phyloP scores from a whole-genome alignment of 148 eudicot species.

The Nyssa sinensis region DNA sequence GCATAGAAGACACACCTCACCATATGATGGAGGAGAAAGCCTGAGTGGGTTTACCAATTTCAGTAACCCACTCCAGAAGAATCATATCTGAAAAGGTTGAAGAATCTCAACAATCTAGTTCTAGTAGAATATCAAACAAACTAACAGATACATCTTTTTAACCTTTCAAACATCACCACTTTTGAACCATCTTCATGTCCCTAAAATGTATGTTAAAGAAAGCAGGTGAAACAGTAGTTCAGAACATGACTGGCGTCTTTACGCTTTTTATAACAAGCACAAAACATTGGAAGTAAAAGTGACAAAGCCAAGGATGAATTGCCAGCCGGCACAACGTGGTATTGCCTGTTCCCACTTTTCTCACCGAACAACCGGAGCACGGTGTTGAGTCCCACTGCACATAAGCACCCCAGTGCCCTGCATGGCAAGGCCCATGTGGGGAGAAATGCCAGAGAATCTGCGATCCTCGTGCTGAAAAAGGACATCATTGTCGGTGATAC shows the following conservation, averaged over 20 bases:
- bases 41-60: too few species aligned
- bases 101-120: too few species aligned
- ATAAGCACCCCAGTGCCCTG: slow-evolving; percentile 21
- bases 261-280: background rate
- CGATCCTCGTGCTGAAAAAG: slow-evolving; percentile 32
- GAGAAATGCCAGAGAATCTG: slow-evolving; percentile 33
- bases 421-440: slow-evolving; percentile 15
- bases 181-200: background rate
- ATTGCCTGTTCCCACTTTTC: slow-evolving; percentile 14
- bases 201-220: background rate
- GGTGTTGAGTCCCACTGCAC: slow-evolving; percentile 36
- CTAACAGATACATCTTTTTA: background rate
- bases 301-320: slow-evolving; percentile 97
- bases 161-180: background rate
- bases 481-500: slow-evolving; percentile 20
- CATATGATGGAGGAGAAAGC: too few species aligned
- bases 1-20: too few species aligned
- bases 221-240: background rate
- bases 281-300: slow-evolving; percentile 31
- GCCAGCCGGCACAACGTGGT: slow-evolving; percentile 37
- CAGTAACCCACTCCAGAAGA: too few species aligned
- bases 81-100: too few species aligned
- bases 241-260: background rate
- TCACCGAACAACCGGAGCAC: slow-evolving; percentile 54
- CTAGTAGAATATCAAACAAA: background rate